Percentiles rank a stretch among this genome's conserved stretches.
Conservation (phyloP, 78 protist species). For the Isochrysis galbana region DNA sequence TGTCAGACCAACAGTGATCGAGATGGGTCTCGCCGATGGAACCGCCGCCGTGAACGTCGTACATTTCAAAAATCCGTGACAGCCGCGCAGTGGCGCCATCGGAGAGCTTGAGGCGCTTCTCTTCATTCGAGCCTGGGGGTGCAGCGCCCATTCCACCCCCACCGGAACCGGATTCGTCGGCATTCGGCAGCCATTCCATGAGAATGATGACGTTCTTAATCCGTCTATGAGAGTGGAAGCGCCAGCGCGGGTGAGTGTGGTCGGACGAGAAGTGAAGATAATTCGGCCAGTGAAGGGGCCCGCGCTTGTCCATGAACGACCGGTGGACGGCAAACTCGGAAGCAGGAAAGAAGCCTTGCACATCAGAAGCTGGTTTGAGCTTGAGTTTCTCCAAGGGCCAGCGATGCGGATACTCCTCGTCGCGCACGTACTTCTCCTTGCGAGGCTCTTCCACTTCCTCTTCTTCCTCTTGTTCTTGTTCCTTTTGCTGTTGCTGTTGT, state of each 20-base stretch:
- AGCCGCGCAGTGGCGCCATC: background rate
- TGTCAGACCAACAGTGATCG: background rate
- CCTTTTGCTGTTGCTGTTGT: background rate
- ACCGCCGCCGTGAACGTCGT: background rate
- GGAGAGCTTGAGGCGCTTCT: background rate
- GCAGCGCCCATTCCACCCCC: background rate
- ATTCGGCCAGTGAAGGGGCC: constrained; percentile 36
- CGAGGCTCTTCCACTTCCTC: constrained; percentile 49
- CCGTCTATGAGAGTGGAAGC: constrained; percentile 34
- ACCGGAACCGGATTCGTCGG: background rate
- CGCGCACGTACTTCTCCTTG: constrained; percentile 57
- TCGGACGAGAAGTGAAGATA: constrained; percentile 36
- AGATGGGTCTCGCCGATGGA: too few species aligned
- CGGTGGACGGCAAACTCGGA: constrained; percentile 27
- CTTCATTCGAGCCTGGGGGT: background rate
- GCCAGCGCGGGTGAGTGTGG: constrained; percentile 39
- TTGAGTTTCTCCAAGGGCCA: constrained; percentile 16
- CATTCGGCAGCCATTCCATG: constrained; percentile 40
- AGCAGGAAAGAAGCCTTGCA: constrained; percentile 26
- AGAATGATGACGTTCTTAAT: constrained; percentile 37
- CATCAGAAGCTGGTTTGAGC: background rate
- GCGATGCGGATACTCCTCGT: background rate
- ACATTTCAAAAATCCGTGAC: background rate
- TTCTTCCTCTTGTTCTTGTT: constrained; percentile 46
- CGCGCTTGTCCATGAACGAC: background rate